Conservation (phyloP, 2,329 filamentous ascomycete genomes). For the Aspergillus pseudoterreus region DNA sequence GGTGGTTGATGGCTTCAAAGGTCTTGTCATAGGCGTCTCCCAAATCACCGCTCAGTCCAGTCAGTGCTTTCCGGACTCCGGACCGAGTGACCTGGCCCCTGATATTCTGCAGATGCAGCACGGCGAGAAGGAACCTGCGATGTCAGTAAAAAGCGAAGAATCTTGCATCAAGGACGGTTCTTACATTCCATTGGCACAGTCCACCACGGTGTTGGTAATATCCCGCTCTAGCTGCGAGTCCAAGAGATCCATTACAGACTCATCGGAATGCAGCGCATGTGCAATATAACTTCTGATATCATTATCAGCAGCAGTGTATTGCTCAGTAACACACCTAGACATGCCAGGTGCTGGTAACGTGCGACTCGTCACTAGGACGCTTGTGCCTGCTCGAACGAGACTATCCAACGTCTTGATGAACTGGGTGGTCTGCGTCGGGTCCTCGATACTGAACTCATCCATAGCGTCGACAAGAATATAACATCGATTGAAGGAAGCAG, state of each 20-base stretch:
- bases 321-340: neutral
- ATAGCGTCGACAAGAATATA: conserved; percentile 4
- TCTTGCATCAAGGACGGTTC: too few species aligned
- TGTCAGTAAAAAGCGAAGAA: neutral
- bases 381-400: neutral
- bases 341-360: neutral
- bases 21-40: conserved; percentile 3
- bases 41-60: neutral
- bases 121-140: conserved; percentile 5
- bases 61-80: neutral
- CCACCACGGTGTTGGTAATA: neutral
- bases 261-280: neutral
- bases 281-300: conserved; percentile 3
- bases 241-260: neutral
- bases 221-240: neutral
- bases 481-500: neutral
- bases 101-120: conserved; percentile 5
- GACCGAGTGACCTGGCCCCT: conserved; percentile 4
- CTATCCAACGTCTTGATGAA: neutral
- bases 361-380: neutral
- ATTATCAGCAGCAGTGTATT: neutral
- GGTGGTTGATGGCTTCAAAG: conserved; percentile 4
- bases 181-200: conserved; percentile 1
- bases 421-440: neutral
- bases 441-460: conserved; percentile 2